Percentiles rank a stretch among this genome's conserved stretches.
Evolutionary conservation across 768 basidiomycete species (phyloP).

Genomic region (Panaeolus cyanescens): DNA sequence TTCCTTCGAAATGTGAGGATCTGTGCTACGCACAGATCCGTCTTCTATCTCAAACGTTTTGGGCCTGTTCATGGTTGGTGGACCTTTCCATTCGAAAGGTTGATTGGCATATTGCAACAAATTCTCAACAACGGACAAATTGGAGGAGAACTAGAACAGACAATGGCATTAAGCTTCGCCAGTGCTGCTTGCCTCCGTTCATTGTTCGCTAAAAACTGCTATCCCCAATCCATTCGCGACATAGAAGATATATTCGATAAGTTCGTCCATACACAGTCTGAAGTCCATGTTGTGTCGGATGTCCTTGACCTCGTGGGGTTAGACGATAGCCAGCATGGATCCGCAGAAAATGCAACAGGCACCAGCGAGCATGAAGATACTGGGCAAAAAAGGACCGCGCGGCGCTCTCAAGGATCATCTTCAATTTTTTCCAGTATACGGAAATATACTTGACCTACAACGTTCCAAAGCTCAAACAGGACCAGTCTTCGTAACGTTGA

Average conservation of each 20-base stretch:
- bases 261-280: conserved; percentile 12
- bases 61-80: conserved; percentile 41
- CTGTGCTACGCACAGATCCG: no score
- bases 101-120: conserved; percentile 37
- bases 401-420: no score
- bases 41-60: conserved; percentile 26
- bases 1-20: no score
- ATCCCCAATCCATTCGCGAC: conserved; percentile 13
- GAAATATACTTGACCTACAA: no score
- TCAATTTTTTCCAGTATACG: no score
- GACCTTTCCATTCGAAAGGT: conserved; percentile 36
- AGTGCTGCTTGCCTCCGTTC: conserved; percentile 14
- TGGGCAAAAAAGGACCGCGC: no score
- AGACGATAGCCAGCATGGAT: no score
- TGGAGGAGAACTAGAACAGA: conserved; percentile 20
- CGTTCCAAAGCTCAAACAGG: no score
- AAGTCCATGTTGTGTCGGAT: conserved; percentile 5
- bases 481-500: no score
- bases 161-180: conserved; percentile 15
- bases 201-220: conserved; percentile 10
- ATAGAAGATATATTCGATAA: conserved; percentile 2
- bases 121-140: conserved; percentile 26
- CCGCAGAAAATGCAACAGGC: no score
- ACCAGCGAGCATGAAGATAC: no score
- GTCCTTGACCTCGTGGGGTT: background rate